phyloP scores from a whole-genome alignment of 2,329 filamentous ascomycete species.

The Colletotrichum noveboracense region DNA sequence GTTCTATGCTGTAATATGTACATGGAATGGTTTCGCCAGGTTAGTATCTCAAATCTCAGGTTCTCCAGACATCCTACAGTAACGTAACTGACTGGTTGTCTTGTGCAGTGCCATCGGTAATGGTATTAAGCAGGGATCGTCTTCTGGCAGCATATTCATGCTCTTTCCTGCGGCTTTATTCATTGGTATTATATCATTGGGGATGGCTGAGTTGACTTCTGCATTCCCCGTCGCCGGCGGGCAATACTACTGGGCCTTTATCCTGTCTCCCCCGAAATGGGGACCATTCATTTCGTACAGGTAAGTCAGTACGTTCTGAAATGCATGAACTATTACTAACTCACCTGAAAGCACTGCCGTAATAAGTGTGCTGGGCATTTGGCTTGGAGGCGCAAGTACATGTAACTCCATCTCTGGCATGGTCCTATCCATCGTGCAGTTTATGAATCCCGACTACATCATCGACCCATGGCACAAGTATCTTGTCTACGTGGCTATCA shows the following conservation, averaged over 20 bases:
- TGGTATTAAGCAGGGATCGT: constrained; percentile 28
- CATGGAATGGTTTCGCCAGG: constrained; percentile 33
- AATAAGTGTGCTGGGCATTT: not conserved
- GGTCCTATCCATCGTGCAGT: constrained; percentile 27
- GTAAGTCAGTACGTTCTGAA: not conserved
- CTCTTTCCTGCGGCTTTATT: constrained; percentile 31
- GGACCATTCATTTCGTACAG: constrained; percentile 23
- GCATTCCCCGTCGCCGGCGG: constrained; percentile 31
- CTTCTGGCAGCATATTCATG: constrained; percentile 28
- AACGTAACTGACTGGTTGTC: not conserved
- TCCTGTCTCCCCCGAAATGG: constrained; percentile 24
- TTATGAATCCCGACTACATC: not conserved
- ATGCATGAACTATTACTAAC: not conserved
- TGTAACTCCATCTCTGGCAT: constrained; percentile 23
- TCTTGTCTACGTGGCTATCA: not conserved
- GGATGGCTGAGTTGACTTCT: constrained; percentile 30
- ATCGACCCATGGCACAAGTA: not conserved
- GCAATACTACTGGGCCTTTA: constrained; percentile 32
- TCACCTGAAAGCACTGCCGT: not conserved
- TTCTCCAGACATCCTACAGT: not conserved
- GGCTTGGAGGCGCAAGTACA: constrained; percentile 5
- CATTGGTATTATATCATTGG: constrained; percentile 29
- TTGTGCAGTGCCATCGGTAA: constrained; percentile 26
- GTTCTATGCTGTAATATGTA: constrained; percentile 34
- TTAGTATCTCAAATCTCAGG: not conserved